Base-by-base conservation (phyloP, 805 yeast genomes). In the Zygotorulaspora chibaensis region DNA sequence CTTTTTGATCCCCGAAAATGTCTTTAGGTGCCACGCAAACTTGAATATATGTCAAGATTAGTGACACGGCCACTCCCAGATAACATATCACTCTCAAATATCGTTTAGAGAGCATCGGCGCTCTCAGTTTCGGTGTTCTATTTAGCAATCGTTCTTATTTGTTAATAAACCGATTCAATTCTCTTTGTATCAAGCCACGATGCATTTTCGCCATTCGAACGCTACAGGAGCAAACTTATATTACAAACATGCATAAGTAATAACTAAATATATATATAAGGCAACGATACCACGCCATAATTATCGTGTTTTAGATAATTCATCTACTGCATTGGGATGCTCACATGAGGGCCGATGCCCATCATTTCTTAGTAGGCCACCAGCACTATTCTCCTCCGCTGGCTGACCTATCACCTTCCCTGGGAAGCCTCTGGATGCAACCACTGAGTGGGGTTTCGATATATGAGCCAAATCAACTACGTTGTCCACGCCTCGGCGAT, bases 391-490 rank as follows among this genome's bases (percentile, higher is more conserved):
- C 6, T n/a, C 20, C 16, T n/a, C 20, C 18, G 6, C 16, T 10
- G 20, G 20, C 16, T 33, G 36, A 8, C 20, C 16, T 33, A 13
- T n/a, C n/a, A 33, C 25, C 12, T 33, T 15, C 13, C 25, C 11
- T 29, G 35, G 34, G 30, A 41, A 38, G 36, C 35, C 40, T 17
- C 16, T 35, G 5, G 44, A 41, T 7, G 50, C 48, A 3, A 47
- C 38, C 13, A 56, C 50, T 3, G 61, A 47, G 35, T 59, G 64
- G 2, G 66, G 66, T 30, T 42, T 53, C 20, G 57, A 45, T 16
- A 62, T 31, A n/a, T 46, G 46, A 11, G 55, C 57, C 8, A 56
- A 46, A 25, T 56, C 50, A 11, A 62, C 48, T 15, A 51, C 51
- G n/a, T 48, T 56, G 2, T 37, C 39, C 31, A 48, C 50, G 6